These are phyloP conservation scores for Cantharellus cinnabarinus DNA, from an alignment of 768 basidiomycete species.

Conservation along the genomic window DNA sequence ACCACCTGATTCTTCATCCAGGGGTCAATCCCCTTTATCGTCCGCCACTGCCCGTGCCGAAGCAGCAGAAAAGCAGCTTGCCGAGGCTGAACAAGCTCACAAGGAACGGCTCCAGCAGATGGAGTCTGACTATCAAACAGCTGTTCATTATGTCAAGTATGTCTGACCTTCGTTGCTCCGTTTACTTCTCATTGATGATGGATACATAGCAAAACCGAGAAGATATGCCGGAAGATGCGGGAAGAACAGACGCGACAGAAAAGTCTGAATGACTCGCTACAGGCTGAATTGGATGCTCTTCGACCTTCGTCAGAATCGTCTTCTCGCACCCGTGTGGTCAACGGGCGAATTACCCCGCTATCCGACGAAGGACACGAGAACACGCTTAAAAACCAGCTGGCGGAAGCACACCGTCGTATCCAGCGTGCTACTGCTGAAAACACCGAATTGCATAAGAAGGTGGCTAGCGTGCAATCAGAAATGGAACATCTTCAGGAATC, in stretches of 20 bases:
- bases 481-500: slow-evolving; percentile 49
- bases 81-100: slow-evolving; percentile 59
- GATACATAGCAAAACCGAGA: slow-evolving; percentile 67
- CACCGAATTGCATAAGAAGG: slow-evolving; percentile 48
- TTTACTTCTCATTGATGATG: not conserved
- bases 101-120: slow-evolving; percentile 68
- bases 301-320: slow-evolving; percentile 37
- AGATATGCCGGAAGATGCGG: slow-evolving; percentile 92
- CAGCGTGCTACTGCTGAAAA: slow-evolving; percentile 56
- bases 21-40: slow-evolving; percentile 27
- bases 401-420: slow-evolving; percentile 56
- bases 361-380: slow-evolving; percentile 49
- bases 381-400: slow-evolving; percentile 41
- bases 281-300: slow-evolving; percentile 57
- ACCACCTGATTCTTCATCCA: slow-evolving; percentile 36
- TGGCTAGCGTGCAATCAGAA: slow-evolving; percentile 57
- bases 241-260: slow-evolving; percentile 90
- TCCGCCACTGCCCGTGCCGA: slow-evolving; percentile 27
- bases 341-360: slow-evolving; percentile 61
- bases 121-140: slow-evolving; percentile 89
- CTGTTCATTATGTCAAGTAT: slow-evolving; percentile 92
- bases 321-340: slow-evolving; percentile 30
- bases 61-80: slow-evolving; percentile 59
- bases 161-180: slow-evolving; percentile 15
- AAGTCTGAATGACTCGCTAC: slow-evolving; percentile 52